Evolutionary conservation across 345 rosid genomes (phyloP), one percentile per base, ranked within the genome.

Genomic region (Eucalyptus pauciflora): DNA sequence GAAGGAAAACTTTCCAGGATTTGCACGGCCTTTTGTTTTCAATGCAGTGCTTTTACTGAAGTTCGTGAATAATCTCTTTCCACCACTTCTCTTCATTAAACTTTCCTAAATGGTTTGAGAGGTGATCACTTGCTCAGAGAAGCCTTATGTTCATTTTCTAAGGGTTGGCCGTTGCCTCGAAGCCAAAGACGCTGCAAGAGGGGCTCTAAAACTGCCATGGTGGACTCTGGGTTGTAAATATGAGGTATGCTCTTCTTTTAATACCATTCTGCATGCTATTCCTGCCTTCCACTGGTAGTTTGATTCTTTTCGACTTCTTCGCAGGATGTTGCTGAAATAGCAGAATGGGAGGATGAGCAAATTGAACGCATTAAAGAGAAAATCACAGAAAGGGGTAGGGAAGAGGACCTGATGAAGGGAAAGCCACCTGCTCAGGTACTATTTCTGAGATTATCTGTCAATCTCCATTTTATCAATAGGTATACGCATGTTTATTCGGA

Each of bases 341-440:
- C 99, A n/a, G 96, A 93, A 76, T 97, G 99, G 99, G 99, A 96
- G 86, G 99, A 96, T 88, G 97, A 97, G 90, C 99, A 96, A 89
- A 96, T 97, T 24, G 98, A 97, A 89, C 96, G 93, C 92, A 90
- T 96, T 52, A 94, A 91, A 88, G 99, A 97, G 93, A 97, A 95
- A 92, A 94, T 97, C 86, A 91, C 96, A 8, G 96, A 95, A 88
- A 97, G 94, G 90, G 99, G 99, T 89, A 94, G 94, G 89, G 90
- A 58, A 80, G 99, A 95, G 52, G 99, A 97, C 92, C 81, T 97
- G 37, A 95, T 95, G 92, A 96, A 96, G 89, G 99, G 99, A 88
- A 97, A 97, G 93, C 96, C 93, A n/a, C 93, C 94, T 15, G 92
- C 92, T 20, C 99, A 97, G 97, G 97, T 97, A 90, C 48, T 41